Base-by-base conservation (phyloP, 148 eudicot genomes). In the Rheum nobile region DNA sequence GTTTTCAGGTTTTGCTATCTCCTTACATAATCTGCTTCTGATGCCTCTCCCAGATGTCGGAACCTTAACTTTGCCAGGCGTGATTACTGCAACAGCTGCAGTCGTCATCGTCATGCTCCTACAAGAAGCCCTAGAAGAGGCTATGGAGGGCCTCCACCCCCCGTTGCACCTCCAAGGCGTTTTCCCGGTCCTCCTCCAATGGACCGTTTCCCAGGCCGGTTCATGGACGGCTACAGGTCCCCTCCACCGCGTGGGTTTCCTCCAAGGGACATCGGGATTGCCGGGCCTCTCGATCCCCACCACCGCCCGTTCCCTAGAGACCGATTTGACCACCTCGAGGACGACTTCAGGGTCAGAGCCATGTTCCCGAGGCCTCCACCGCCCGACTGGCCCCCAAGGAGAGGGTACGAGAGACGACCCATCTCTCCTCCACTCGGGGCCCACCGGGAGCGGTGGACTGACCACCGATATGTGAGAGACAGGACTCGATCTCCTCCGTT, bases 41-140 rank as follows among this genome's bases (percentile, higher is more conserved):
- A 71, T 68, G 46, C 19, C 19, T 79, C 57, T 80, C 57, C 72
- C 89, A 91, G 98, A 74, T 93, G 98, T 73, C 85, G 83, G 71
- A 91, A 94, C 77, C 79, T 94, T 77, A 94, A 94, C 83, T 94
- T 94, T 76, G 98, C 98, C 2, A 83, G 98, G 80, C 86, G 98
- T 22, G 97, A 94, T 47, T 72, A 72, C 78, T 94, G 98, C 76
- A 89, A 94, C 83, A 94, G 82, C 77, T 94, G 98, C 84, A 86
- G 79, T 71, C 84, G 90, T 83, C 80, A 74, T 39, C 98, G 97
- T 67, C 67, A 76, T 63, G 84, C 87, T 1, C 85, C 91, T 19
- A 75, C 69, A 22, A 84, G 87, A 76, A 82, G 86, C 75, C 96
- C 91, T 61, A 79, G 95, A 71, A 84, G 93, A 78, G 91, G 94